Conservation (phyloP, 2,329 filamentous ascomycete genomes). For the Sphaerostilbella broomeana region DNA sequence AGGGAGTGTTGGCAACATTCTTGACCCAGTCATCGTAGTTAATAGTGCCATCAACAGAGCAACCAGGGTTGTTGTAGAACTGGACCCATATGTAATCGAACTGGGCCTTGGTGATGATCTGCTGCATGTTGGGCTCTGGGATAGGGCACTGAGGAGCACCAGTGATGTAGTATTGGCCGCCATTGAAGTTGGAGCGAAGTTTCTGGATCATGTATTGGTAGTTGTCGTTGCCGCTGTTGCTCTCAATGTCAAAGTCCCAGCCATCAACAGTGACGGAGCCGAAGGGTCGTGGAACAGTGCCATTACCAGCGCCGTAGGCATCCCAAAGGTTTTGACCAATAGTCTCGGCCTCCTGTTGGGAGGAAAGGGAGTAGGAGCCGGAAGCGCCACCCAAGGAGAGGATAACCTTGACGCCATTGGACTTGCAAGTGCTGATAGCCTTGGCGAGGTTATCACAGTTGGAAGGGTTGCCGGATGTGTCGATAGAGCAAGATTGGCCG, state of each 20-base stretch:
- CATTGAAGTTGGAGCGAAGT: constrained; percentile 19
- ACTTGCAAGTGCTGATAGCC: constrained; percentile 19
- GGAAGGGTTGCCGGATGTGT: constrained; percentile 24
- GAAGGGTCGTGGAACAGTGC: constrained; percentile 15
- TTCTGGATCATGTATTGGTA: constrained; percentile 18
- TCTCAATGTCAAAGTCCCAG: constrained; percentile 21
- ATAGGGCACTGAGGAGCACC: constrained; percentile 38
- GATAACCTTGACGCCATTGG: constrained; percentile 18
- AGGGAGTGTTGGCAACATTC: constrained; percentile 21
- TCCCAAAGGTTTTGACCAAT: constrained; percentile 20
- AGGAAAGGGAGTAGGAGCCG: constrained; percentile 16
- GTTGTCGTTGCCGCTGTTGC: constrained; percentile 16
- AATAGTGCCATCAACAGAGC: constrained; percentile 23
- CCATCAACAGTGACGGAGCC: constrained; percentile 16
- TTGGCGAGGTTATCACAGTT: constrained; percentile 18
- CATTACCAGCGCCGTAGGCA: constrained; percentile 14
- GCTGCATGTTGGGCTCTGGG: constrained; percentile 32
- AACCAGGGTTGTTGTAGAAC: constrained; percentile 42
- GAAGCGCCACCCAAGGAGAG: constrained; percentile 16
- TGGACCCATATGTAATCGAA: constrained; percentile 37
- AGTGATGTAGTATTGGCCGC: constrained; percentile 35
- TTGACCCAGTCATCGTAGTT: constrained; percentile 23
- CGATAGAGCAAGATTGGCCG: constrained; percentile 33
- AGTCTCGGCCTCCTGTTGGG: constrained; percentile 16
- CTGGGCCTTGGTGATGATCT: constrained; percentile 28